These are phyloP conservation scores for Termitomyces sp. DNA, from an alignment of 768 basidiomycete genomes.

Conservation along the genomic window DNA sequence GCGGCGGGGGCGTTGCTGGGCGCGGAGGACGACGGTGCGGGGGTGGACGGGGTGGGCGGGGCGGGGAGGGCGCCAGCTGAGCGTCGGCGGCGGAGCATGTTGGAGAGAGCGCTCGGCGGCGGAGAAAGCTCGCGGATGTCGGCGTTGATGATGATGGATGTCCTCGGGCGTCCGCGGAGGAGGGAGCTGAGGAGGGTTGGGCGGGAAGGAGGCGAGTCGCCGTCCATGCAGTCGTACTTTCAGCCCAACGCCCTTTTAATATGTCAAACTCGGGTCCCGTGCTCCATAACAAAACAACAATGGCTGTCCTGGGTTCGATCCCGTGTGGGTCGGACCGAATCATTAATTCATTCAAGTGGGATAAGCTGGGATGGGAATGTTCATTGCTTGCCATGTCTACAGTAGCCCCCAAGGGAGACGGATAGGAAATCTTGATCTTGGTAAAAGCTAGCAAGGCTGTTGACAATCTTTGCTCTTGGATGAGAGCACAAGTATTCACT, in stretches of 20 bases:
- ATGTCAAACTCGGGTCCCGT: slow-evolving; percentile 19
- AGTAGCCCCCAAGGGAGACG: too few relatives aligned
- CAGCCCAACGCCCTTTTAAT: background rate
- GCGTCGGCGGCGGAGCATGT: slow-evolving; percentile 61
- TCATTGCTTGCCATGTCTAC: too few relatives aligned
- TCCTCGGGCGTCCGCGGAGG: slow-evolving; percentile 65
- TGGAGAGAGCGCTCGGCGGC: background rate
- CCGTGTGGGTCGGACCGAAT: too few relatives aligned
- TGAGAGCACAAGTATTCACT: too few relatives aligned
- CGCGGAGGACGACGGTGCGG: slow-evolving; percentile 5
- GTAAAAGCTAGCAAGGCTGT: too few relatives aligned
- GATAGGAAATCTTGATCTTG: too few relatives aligned
- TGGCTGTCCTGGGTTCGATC: too few relatives aligned
- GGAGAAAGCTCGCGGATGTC: slow-evolving; percentile 39
- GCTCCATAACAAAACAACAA: background rate
- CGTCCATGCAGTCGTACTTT: slow-evolving; percentile 17
- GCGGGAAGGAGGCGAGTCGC: slow-evolving; percentile 41
- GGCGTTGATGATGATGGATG: slow-evolving; percentile 37
- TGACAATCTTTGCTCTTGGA: too few relatives aligned
- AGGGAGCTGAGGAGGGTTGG: slow-evolving; percentile 70
- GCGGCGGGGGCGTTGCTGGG: background rate
- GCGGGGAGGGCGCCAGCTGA: slow-evolving; percentile 49
- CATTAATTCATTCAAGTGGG: too few relatives aligned
- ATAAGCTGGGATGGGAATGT: too few relatives aligned
- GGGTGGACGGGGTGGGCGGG: background rate